Evolutionary conservation across 345 rosid species (phyloP), one percentile per base, ranked within the genome.

Genomic region (Murraya koenigii): DNA sequence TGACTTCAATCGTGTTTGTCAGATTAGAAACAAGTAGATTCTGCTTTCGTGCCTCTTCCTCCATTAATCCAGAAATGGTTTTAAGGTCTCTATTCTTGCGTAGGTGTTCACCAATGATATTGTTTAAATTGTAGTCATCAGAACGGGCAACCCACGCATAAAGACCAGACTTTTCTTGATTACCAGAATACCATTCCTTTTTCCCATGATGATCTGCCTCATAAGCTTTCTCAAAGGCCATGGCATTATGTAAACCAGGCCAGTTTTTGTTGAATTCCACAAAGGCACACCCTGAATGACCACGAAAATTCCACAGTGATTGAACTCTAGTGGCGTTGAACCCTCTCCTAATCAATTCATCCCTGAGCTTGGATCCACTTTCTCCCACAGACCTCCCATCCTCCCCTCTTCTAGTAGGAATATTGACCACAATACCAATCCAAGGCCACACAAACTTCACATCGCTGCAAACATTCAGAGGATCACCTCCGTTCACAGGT

Each of bases 141-240:
- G 94, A 85, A 58, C 92, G 93, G 15, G 98, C 99, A 80, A 96
- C 95, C 98, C 99, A 96, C 58, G 90, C 97, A 80, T 94, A 94
- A 68, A 91, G 88, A 35, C 93, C 92, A 11, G 79, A 75, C 80
- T 92, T 91, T 74, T 44, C 66, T 59, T 35, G 82, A 76, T 79
- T 78, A 33, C 67, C 74, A 52, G 84, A 82, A 64, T 75, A 55
- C 97, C 97, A 96, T 60, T 92, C 92, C 76, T 75, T 89, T 84
- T 84, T 90, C 60, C 99, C 95, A 82, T 89, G 97, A 75, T 79
- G 92, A 72, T 96, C 95, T 70, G 88, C 93, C 84, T 92, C 90
- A 76, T 86, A 92, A 75, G 95, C 92, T 86, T 88, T 91, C 79
- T 94, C 97, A 65, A 96, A 96, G 66, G 93, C 86, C 78, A 94